Evolutionary conservation across 306 rosid genomes (phyloP).

Genomic region (Crotalaria pallida): DNA sequence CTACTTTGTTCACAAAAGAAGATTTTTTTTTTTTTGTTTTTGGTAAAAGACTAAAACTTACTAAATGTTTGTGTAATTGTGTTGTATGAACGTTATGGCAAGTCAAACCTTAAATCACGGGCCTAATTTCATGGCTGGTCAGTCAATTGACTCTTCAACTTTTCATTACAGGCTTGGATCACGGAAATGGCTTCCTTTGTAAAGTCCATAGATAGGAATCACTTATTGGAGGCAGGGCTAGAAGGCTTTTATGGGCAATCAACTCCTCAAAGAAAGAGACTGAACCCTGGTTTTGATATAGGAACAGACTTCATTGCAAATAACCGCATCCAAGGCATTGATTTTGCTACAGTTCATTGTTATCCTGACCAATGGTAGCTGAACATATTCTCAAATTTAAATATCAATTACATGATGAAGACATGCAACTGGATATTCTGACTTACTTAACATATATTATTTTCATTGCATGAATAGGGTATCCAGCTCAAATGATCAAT

Average conservation of each 20-base stretch:
- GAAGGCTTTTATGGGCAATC: conserved; percentile 91
- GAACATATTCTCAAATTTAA: background rate
- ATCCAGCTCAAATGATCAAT: conserved; percentile 46
- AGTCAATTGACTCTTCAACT: background rate
- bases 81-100: no score
- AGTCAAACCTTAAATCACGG: conserved; percentile 24
- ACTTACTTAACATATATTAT: no score
- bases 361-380: conserved; percentile 92
- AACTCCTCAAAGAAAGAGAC: conserved; percentile 59
- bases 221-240: conserved; percentile 78
- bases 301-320: conserved; percentile 89
- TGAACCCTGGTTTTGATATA: conserved; percentile 57
- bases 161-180: conserved; percentile 71
- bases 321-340: conserved; percentile 54
- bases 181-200: conserved; percentile 82
- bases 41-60: background rate
- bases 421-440: background rate
- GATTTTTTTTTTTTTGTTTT: background rate
- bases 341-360: conserved; percentile 82
- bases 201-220: conserved; percentile 83
- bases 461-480: conserved; percentile 40
- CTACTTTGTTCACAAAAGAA: no score
- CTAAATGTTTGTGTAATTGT: no score
- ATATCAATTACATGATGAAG: background rate
- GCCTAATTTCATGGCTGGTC: background rate